phyloP scores from a whole-genome alignment of 495 filamentous ascomycete species.

The Penicillium goetzii region DNA sequence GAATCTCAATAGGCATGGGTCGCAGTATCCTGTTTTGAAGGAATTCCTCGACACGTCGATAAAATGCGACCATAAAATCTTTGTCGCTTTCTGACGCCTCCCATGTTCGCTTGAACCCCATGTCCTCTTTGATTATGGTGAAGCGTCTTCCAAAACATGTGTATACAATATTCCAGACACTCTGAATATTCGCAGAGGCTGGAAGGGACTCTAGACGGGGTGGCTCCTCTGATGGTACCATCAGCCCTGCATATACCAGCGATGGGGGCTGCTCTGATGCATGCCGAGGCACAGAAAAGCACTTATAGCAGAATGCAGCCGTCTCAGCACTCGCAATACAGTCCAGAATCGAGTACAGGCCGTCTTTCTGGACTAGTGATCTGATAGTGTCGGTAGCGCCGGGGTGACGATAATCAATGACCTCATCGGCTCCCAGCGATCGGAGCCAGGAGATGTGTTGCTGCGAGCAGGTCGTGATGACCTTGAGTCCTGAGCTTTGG shows the following conservation, averaged over 20 bases:
- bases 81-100: neutral
- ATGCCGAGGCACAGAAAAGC: neutral
- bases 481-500: neutral
- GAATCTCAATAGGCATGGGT: neutral
- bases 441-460: neutral
- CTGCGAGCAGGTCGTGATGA: neutral
- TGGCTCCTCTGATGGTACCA: neutral
- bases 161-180: neutral
- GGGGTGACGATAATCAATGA: neutral
- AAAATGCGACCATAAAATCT: neutral
- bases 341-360: neutral
- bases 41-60: neutral
- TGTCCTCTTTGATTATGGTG: neutral
- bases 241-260: neutral
- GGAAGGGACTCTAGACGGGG: neutral
- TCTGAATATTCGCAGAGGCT: neutral
- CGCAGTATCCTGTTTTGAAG: neutral
- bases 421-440: neutral
- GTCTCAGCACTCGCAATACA: neutral
- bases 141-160: constrained; percentile 2
- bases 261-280: neutral
- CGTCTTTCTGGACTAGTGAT: neutral
- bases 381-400: neutral
- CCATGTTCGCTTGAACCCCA: neutral
- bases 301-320: neutral